Base-by-base conservation (phyloP, 805 yeast genomes). In the Candida nanaspora region DNA sequence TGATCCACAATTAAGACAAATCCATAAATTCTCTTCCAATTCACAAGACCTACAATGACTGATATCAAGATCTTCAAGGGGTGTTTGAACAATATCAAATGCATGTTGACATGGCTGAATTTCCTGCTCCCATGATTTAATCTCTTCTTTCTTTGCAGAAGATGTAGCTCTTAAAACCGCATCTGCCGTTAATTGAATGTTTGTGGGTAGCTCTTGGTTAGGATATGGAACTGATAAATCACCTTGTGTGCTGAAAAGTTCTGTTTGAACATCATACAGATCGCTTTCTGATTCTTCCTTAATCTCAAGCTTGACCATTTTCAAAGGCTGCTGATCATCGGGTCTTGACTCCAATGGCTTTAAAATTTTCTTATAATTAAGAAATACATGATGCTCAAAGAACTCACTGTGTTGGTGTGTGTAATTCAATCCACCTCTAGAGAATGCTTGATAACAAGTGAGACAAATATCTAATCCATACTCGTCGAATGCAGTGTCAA, bases 81-180 rank as follows among this genome's bases (percentile, higher is more conserved):
- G 47, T 0, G 42, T 35, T 45, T 78, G 82, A 28, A 61, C 54
- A 26, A 86, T 65, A n/a, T 66, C 68, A 28, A 70, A 61, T 0
- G 89, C 76, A 56, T 93, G 98, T 34, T 67, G 73, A 57, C 98
- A 93, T 0, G 95, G 78, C 13, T 70, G 56, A 18, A 91, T 76
- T 49, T 89, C 95, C 49, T 85, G 84, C 56, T 87, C 91, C 99
- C 99, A 93, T 1, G 95, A 80, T 51, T 81, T 78, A 41, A 88
- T 76, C 55, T 88, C 94, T 49, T 86, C 76, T 32, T 72, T 68
- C 40, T 68, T 69, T 18, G 73, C 67, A 4, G 76, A 69, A 0
- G 93, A 83, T 25, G 77, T 75, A 2, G 89, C 70, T 6, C 54
- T 58, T 37, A 81, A 49, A 3, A 86, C 69, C 2, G 61, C 66